Evolutionary conservation across 805 yeast species (phyloP).

Genomic region (Isabelozyma gotoi): DNA sequence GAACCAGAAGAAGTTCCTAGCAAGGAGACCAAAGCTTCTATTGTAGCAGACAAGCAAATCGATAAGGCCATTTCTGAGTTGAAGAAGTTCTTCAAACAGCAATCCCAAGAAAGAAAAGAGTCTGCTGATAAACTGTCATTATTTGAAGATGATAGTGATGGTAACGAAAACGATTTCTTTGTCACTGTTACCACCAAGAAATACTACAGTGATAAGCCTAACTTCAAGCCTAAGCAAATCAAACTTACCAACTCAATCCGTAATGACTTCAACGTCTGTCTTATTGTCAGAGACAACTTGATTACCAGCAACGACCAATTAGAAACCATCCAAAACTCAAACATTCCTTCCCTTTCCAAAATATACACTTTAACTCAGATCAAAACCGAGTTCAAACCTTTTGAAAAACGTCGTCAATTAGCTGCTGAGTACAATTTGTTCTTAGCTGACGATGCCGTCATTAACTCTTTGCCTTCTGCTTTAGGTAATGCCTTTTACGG

Average conservation of each 20-base stretch:
- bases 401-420: conserved; percentile 81
- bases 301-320: conserved; percentile 44
- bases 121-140: conserved; percentile 43
- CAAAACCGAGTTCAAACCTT: conserved; percentile 84
- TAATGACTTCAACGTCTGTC: conserved; percentile 54
- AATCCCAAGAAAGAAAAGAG: conserved; percentile 24
- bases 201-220: conserved; percentile 58
- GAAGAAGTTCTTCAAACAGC: conserved; percentile 51
- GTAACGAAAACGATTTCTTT: conserved; percentile 54
- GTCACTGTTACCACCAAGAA: conserved; percentile 66
- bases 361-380: conserved; percentile 73
- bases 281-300: conserved; percentile 64
- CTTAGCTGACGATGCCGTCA: conserved; percentile 78
- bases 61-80: conserved; percentile 64
- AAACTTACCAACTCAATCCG: conserved; percentile 48
- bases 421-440: conserved; percentile 69
- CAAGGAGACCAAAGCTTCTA: conserved; percentile 5
- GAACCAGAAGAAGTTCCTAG: conserved; percentile 4
- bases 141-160: conserved; percentile 48
- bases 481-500: conserved; percentile 77
- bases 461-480: conserved; percentile 77
- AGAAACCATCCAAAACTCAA: conserved; percentile 45
- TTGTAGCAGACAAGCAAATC: conserved; percentile 1
- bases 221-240: conserved; percentile 56
- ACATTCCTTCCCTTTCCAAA: conserved; percentile 46